Conservation (phyloP, 495 filamentous ascomycete species). For the Penicillium verhagenii region DNA sequence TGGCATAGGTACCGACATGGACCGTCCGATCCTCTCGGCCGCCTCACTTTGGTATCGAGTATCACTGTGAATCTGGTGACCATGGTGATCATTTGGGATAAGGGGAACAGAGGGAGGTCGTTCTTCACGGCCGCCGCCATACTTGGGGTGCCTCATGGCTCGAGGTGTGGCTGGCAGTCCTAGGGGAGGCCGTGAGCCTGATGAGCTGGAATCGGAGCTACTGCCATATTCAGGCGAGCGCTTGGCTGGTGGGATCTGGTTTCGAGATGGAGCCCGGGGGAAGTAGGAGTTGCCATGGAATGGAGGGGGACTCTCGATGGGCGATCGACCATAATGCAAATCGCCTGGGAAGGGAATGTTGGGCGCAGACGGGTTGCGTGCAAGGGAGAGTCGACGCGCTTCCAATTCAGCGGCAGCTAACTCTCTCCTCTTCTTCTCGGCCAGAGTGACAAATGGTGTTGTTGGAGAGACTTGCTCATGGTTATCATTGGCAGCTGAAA, state of each 20-base stretch:
- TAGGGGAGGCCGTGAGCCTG: conserved; percentile 43
- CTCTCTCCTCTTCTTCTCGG: conserved; percentile 61
- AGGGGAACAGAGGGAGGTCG: conserved; percentile 63
- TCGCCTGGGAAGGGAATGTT: conserved; percentile 79
- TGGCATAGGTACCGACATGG: conserved; percentile 72
- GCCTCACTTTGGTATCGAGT: conserved; percentile 63
- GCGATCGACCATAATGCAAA: conserved; percentile 34
- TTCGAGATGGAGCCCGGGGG: conserved; percentile 39
- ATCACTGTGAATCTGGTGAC: conserved; percentile 51
- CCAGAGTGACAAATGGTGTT: conserved; percentile 28
- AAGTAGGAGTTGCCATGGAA: conserved; percentile 42
- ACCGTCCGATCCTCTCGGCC: conserved; percentile 54
- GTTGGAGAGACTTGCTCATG: conserved; percentile 25
- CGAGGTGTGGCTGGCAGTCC: conserved; percentile 81
- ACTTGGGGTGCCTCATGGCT: conserved; percentile 78
- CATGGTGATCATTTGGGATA: conserved; percentile 50
- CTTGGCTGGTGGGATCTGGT: conserved; percentile 38
- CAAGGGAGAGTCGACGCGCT: conserved; percentile 78
- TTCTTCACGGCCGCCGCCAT: conserved; percentile 53
- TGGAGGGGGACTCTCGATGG: conserved; percentile 31
- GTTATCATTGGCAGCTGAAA: conserved; percentile 19
- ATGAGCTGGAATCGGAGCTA: conserved; percentile 43
- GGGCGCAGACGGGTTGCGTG: conserved; percentile 73
- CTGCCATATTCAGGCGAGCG: conserved; percentile 47
- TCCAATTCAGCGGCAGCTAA: conserved; percentile 83